A percentile compares a stretch with the other conserved stretches of the same genome.
Conservation (phyloP, 2,329 filamentous ascomycete genomes). For the Albifimbria verrucaria region DNA sequence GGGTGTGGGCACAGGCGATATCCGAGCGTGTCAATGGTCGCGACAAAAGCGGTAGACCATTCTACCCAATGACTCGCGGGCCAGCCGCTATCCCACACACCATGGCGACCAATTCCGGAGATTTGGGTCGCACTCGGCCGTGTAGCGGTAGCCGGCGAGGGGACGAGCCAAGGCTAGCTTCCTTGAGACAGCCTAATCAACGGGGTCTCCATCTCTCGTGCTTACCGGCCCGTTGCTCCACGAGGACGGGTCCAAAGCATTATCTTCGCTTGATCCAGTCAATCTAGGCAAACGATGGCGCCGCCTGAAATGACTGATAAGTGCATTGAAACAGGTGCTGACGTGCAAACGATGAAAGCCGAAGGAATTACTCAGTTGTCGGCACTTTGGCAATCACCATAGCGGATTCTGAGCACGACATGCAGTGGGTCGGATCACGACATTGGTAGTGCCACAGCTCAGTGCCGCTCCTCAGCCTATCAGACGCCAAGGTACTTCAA, state of each 20-base stretch:
- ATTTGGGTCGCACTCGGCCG: too few relatives aligned
- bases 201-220: too few relatives aligned
- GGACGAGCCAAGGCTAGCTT: too few relatives aligned
- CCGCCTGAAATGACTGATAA: neutral
- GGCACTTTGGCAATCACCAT: neutral
- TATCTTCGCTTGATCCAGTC: too few relatives aligned
- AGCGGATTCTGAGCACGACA: neutral
- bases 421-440: neutral
- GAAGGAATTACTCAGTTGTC: neutral
- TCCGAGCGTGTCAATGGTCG: too few relatives aligned
- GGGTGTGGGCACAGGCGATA: too few relatives aligned
- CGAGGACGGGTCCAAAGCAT: neutral
- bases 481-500: neutral
- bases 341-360: neutral
- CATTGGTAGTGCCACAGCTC: neutral
- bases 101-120: neutral
- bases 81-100: neutral
- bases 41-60: too few relatives aligned
- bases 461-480: neutral
- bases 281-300: too few relatives aligned
- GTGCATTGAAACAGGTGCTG: neutral
- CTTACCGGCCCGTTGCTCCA: too few relatives aligned
- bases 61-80: neutral
- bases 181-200: too few relatives aligned
- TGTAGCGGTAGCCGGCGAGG: too few relatives aligned